These are phyloP conservation scores for Psilocybe tampanensis DNA, from an alignment of 768 basidiomycete species.

Conservation along the genomic window DNA sequence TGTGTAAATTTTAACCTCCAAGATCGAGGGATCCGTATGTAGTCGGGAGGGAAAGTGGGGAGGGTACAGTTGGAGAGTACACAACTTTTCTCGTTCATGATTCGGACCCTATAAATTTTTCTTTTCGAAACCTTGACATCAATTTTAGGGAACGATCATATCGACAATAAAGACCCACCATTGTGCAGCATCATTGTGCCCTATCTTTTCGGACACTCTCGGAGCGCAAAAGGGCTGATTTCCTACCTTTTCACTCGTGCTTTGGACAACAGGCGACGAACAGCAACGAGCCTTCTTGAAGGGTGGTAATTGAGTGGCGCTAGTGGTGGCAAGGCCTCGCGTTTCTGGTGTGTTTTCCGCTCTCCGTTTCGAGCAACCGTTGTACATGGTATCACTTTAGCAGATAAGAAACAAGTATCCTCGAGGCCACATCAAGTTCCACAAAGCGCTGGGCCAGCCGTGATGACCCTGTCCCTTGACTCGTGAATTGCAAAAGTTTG, in stretches of 20 bases:
- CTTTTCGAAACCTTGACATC: background rate
- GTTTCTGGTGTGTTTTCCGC: background rate
- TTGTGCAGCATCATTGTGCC: background rate
- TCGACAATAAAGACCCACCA: background rate
- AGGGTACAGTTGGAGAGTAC: too few relatives aligned
- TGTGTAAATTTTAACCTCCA: background rate
- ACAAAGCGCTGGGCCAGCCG: too few relatives aligned
- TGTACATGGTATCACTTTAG: too few relatives aligned
- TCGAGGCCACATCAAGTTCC: too few relatives aligned
- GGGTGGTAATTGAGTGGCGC: background rate
- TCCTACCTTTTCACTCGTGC: background rate
- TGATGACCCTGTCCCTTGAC: too few relatives aligned
- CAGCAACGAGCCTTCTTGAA: background rate
- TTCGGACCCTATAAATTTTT: background rate
- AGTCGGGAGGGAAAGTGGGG: background rate
- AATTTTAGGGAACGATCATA: background rate
- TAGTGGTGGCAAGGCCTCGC: background rate
- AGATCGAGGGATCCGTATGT: background rate
- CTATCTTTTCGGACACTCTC: background rate
- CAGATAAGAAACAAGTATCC: too few relatives aligned
- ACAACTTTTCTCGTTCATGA: too few relatives aligned
- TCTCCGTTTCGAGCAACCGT: background rate
- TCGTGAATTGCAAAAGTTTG: too few relatives aligned
- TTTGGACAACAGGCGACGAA: background rate
- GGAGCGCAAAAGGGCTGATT: background rate